Base-by-base conservation (phyloP, 768 basidiomycete species). In the Termitomyces titanicus region DNA sequence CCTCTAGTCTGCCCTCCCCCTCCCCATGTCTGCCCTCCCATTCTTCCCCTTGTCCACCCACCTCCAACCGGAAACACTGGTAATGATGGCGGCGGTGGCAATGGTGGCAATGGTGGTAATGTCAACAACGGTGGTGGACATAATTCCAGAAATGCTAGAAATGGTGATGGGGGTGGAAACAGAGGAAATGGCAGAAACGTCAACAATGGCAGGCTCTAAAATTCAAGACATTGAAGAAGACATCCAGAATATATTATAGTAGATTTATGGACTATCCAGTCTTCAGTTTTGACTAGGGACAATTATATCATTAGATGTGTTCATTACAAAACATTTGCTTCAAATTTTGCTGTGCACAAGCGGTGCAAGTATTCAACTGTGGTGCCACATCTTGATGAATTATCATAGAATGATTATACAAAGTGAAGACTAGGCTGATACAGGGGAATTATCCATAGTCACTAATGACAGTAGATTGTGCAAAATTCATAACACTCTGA, bases 41-140 rank as follows among this genome's bases (percentile, higher is more conserved):
- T 22, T 24, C 10, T 11, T 3, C 35, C 40, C 4, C 44, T 17
- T 11, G 22, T 10, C 17, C 17, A 2, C 33, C 51, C 52, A n/a
- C 18, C 22, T 24, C 13, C 3, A 25, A 17, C 27, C 18, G 39
- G 38, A n/a, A 40, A 33, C n/a, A 25, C 50, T 33, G 49, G 49
- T 5, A 51, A 51, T n/a, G 49, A 37, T 29, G 49, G 49, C 13
- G 49, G 49, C 12, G 46, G 38, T 8, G 54, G 54, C 2, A 48
- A 9, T n/a, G 35, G 48, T 5, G 47, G 54, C 3, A 37, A 18
- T 11, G 46, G 47, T 3, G 54, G 54, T 2, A 55, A 49, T 22
- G 9, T n/a, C 18, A 44, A 44, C 34, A 55, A 43, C 10, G 54
- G 47, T 29, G 33, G 47, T 15, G 31, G 46, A 9, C 10, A 12